phyloP scores from a whole-genome alignment of 108 stramenopile species.

The Hondaea fermentalgiana region DNA sequence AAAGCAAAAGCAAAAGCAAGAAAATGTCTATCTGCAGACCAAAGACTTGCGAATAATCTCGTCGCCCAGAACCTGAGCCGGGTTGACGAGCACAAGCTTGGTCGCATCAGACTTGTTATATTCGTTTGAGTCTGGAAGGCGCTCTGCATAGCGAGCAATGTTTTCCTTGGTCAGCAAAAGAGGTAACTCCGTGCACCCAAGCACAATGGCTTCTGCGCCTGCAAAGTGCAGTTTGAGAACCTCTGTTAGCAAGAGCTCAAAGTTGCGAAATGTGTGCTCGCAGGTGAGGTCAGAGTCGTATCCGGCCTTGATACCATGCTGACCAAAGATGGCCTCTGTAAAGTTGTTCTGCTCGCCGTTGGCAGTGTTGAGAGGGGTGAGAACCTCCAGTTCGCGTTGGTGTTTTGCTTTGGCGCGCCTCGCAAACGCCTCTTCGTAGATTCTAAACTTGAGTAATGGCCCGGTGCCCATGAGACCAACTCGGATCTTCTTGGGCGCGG shows the following conservation, averaged over 20 bases:
- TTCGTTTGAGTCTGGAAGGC: background rate
- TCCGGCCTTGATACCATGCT: background rate
- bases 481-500: background rate
- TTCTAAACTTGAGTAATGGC: background rate
- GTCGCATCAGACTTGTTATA: background rate
- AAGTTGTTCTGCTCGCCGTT: background rate
- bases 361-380: background rate
- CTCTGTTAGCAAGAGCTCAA: background rate
- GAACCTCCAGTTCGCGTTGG: background rate
- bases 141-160: background rate
- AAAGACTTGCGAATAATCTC: background rate
- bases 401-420: background rate
- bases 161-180: background rate
- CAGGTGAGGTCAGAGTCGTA: background rate
- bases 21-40: background rate
- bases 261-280: constrained; percentile 12
- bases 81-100: background rate
- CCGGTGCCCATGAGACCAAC: background rate
- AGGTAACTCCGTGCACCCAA: background rate
- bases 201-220: background rate
- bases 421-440: background rate
- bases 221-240: background rate
- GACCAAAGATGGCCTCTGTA: background rate
- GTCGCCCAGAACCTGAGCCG: constrained; percentile 5
- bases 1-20: too few species aligned